Evolutionary conservation across 257 asterid species (phyloP).

Genomic region (Solanum megistacrolobum): DNA sequence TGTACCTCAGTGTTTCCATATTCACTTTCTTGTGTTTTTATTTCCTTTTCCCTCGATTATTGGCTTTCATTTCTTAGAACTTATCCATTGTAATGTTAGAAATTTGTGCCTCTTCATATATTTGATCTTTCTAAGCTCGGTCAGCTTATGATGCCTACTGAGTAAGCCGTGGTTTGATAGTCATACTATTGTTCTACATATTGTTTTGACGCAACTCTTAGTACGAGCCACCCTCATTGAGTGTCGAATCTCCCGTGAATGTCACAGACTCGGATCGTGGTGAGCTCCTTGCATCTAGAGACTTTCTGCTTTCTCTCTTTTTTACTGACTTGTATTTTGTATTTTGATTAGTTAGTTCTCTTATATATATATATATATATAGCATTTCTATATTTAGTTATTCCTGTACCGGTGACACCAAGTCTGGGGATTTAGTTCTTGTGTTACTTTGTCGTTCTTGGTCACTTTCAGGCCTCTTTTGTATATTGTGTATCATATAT

Average conservation of each 20-base stretch:
- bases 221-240: neutral
- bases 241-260: accelerated
- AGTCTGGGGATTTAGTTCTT: neutral
- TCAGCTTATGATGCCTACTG: neutral
- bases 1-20: neutral
- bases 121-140: neutral
- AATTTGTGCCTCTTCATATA: neutral
- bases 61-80: neutral
- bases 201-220: neutral
- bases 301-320: neutral
- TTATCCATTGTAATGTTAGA: neutral
- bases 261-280: no score
- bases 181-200: neutral
- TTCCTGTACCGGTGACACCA: neutral
- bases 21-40: neutral
- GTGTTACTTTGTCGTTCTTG: neutral
- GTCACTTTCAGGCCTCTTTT: neutral
- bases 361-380: no score
- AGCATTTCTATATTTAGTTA: neutral
- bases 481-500: neutral
- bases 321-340: no score
- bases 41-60: neutral
- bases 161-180: neutral
- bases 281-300: neutral
- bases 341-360: neutral